A percentile compares a stretch with the other conserved stretches of the same genome.
These are phyloP conservation scores for Oxyria digyna DNA, from an alignment of 148 eudicot species.

Conservation along the genomic window DNA sequence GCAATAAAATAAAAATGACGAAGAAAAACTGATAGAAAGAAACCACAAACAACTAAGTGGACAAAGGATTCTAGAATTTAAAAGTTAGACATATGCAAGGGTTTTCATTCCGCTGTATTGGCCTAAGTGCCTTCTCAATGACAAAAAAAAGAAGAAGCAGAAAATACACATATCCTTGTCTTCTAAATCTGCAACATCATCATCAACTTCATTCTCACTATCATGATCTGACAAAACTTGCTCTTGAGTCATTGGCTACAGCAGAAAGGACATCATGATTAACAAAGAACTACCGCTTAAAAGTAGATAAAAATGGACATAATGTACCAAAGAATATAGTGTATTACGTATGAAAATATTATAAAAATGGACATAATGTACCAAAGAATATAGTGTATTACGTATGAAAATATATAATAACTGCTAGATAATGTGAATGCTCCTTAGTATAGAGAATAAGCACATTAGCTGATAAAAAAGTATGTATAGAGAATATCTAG, in stretches of 20 bases:
- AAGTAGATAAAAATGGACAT: not conserved
- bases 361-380: too few species aligned
- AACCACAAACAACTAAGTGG: too few species aligned
- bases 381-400: not conserved
- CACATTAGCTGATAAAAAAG: not conserved
- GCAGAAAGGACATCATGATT: not conserved
- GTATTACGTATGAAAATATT: too few species aligned
- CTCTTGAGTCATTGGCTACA: constrained; percentile 80
- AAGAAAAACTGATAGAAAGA: too few species aligned
- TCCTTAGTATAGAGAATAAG: not conserved
- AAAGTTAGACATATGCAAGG: too few species aligned
- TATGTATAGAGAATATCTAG: not conserved
- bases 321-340: too few species aligned
- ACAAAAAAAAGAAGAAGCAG: too few species aligned
- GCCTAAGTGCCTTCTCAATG: too few species aligned
- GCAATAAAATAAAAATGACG: too few species aligned
- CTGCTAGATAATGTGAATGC: not conserved
- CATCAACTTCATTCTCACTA: constrained; percentile 99
- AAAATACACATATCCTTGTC: constrained; percentile 62
- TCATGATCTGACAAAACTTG: constrained; percentile 87
- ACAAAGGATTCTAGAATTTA: too few species aligned
- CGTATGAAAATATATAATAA: not conserved
- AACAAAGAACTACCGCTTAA: not conserved
- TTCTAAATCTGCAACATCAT: constrained; percentile 96
- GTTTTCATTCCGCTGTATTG: too few species aligned